These are phyloP conservation scores for Parathielavia appendiculata DNA, from an alignment of 495 filamentous ascomycete species.

Conservation along the genomic window DNA sequence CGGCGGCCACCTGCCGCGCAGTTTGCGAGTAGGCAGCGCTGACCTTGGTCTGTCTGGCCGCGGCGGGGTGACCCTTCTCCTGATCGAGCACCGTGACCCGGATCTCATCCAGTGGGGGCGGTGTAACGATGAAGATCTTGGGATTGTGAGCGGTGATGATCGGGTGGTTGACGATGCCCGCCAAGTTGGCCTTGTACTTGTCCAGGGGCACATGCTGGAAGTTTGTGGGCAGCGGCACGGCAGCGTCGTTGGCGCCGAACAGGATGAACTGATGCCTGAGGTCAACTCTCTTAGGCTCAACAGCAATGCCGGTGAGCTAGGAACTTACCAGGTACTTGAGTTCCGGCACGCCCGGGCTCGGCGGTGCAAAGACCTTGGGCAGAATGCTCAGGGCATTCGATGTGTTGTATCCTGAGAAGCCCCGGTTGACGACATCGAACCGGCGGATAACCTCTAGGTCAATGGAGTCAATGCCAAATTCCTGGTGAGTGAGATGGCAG, in stretches of 20 bases:
- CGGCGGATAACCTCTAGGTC: conserved; percentile 39
- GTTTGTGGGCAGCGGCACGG: conserved; percentile 49
- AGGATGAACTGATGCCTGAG: conserved; percentile 59
- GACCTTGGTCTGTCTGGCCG: conserved; percentile 54
- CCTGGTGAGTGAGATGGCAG: background rate
- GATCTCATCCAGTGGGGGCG: conserved; percentile 78
- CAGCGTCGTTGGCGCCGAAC: conserved; percentile 83
- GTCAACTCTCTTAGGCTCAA: background rate
- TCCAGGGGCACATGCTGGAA: conserved; percentile 70
- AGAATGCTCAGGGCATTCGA: conserved; percentile 41
- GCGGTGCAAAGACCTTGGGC: conserved; percentile 40
- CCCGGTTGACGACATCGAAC: conserved; percentile 47
- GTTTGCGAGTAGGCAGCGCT: conserved; percentile 70
- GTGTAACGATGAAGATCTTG: conserved; percentile 68
- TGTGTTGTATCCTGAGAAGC: conserved; percentile 48
- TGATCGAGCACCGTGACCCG: conserved; percentile 51
- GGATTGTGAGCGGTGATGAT: conserved; percentile 62
- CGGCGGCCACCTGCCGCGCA: conserved; percentile 57
- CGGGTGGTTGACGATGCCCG: conserved; percentile 62
- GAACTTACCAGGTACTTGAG: conserved; percentile 58
- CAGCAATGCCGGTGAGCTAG: background rate
- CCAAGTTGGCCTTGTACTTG: conserved; percentile 66
- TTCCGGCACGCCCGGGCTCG: conserved; percentile 48
- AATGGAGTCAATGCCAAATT: background rate
- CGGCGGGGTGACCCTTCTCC: conserved; percentile 42